Base-by-base conservation (phyloP, 2,329 filamentous ascomycete genomes). In the Purpureocillium takamizusanense region DNA sequence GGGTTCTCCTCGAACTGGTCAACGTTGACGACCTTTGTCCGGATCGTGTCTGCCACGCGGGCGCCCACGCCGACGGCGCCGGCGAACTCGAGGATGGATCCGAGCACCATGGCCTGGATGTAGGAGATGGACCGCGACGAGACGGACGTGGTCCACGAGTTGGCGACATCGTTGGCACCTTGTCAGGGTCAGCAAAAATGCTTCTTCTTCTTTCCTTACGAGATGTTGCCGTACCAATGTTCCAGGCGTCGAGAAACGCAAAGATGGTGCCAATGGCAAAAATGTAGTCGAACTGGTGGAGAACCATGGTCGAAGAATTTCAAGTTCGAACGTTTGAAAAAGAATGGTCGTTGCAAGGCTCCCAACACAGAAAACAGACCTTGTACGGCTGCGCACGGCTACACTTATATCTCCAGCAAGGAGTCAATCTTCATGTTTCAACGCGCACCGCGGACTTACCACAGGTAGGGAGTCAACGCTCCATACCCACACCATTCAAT, bases 111-210 rank as follows among this genome's bases (percentile, higher is more conserved):
- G 46, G 74, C 77, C 55, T 81, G 76, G 39, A 71, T 43, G 54
- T 79, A 74, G 16, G 72, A 71, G 32, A 83, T 58, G 42, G 81
- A 84, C 30, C 80, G 68, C 4, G 81, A 84, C 2, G 78, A 82
- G 42, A 86, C 82, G 46, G 76, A 81, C 27, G 78, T 83, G 13
- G 81, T 81, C 76, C 78, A 86, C 2, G 80, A 75, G 65, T 86
- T 86, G 59, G 82, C 81, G 42, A 86, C 81, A 81, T 86, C 82
- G 61, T 78, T 67, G 55, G 53, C 60, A 48, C 62, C 21, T 25
- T 5, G 10, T 25, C 5, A 25, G 21, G 10, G 21, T 25, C 21
- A 25, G 21, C 21, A 5, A 6, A 6, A 10, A 25, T 6, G 21
- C 21, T n/a, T n/a, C n/a, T n/a, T n/a, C n/a, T n/a, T n/a, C n/a